A percentile compares a stretch with the other conserved stretches of the same genome.
phyloP scores from a whole-genome alignment of 1,284 basidiomycete species.

The Sphagnurus paluster region DNA sequence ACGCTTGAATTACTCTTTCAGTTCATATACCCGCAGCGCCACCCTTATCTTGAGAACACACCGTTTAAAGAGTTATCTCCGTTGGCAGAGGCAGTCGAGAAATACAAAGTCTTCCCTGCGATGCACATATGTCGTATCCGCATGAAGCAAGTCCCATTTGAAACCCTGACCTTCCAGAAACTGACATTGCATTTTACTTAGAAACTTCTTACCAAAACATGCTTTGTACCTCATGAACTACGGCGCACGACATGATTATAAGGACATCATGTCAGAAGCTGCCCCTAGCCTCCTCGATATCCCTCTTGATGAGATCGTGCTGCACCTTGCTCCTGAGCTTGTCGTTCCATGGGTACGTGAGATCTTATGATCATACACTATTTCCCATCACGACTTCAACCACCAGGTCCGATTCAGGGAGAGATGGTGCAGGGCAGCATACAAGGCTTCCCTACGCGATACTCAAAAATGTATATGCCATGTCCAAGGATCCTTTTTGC shows the following conservation, averaged over 20 bases:
- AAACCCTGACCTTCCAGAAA: too few species aligned
- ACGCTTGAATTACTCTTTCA: slow-evolving; percentile 14
- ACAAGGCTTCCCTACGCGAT: neutral
- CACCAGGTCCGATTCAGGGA: slow-evolving; percentile 2
- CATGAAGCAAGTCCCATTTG: slow-evolving; percentile 15
- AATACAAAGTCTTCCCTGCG: slow-evolving; percentile 13
- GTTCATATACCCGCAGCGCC: slow-evolving; percentile 8
- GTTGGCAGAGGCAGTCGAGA: slow-evolving; percentile 15
- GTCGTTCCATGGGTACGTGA: slow-evolving; percentile 9
- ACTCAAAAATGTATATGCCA: neutral
- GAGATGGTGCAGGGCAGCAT: neutral
- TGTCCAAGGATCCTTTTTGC: too few species aligned
- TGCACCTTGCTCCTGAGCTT: neutral
- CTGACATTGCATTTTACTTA: too few species aligned
- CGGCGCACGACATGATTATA: slow-evolving; percentile 11
- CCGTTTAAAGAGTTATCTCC: slow-evolving; percentile 1
- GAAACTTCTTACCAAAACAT: neutral
- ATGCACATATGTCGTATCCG: slow-evolving; percentile 10
- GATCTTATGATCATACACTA: too few species aligned
- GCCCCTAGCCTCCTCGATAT: slow-evolving; percentile 6
- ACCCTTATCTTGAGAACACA: slow-evolving; percentile 1
- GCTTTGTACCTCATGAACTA: slow-evolving; percentile 9
- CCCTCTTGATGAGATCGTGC: slow-evolving; percentile 3
- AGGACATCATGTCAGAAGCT: neutral
- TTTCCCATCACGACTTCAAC: neutral